Evolutionary conservation across 2,329 filamentous ascomycete genomes (phyloP).

Genomic region (Biscogniauxia sp.): DNA sequence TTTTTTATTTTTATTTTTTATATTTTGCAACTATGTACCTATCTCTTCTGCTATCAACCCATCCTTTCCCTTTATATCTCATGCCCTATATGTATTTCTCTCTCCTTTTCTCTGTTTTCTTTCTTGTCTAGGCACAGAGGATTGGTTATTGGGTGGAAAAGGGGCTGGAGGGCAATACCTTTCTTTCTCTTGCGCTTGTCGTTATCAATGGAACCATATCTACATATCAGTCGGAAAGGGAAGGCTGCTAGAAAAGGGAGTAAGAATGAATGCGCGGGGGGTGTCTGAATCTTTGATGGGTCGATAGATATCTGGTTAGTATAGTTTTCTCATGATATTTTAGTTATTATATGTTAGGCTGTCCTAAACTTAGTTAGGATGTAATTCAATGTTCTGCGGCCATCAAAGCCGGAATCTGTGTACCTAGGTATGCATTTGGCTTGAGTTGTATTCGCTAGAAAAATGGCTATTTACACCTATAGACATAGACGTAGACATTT

Average conservation of each 20-base stretch:
- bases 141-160: background rate
- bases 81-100: no score
- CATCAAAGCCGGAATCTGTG: conserved; percentile 3
- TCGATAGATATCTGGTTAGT: background rate
- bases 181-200: background rate
- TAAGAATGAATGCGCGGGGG: background rate
- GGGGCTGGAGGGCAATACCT: background rate
- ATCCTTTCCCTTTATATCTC: background rate
- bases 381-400: conserved; percentile 1
- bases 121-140: background rate
- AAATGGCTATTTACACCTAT: conserved; percentile 8
- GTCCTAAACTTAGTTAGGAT: background rate
- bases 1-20: no score
- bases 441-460: conserved; percentile 12
- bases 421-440: conserved; percentile 2
- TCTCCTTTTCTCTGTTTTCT: background rate
- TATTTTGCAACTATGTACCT: background rate
- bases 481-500: background rate
- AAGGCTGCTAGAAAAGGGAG: background rate
- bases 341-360: background rate
- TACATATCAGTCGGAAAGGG: background rate
- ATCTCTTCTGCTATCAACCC: background rate
- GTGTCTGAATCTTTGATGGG: background rate
- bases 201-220: background rate
- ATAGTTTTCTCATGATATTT: background rate